Evolutionary conservation across 2,329 filamentous ascomycete species (phyloP).

Genomic region (Penicillium brasilianum): DNA sequence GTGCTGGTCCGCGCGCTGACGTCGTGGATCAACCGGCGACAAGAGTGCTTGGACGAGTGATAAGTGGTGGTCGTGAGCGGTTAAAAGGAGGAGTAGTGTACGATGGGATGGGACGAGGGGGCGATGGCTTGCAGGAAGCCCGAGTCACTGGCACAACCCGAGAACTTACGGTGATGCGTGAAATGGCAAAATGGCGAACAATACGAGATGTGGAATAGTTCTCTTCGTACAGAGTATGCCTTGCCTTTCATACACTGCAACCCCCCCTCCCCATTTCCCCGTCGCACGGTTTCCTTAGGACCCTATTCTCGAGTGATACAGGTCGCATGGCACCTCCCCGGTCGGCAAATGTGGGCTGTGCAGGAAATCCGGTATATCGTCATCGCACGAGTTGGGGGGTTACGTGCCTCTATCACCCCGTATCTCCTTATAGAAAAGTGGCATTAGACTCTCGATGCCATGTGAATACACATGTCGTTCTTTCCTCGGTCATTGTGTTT

Average conservation of each 20-base stretch:
- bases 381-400: conserved; percentile 4
- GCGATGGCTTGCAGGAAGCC: conserved; percentile 18
- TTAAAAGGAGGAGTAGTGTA: background rate
- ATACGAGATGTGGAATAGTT: conserved; percentile 17
- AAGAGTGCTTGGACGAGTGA: background rate
- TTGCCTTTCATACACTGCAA: background rate
- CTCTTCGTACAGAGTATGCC: background rate
- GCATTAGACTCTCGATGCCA: background rate
- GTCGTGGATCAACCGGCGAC: conserved; percentile 31
- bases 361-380: conserved; percentile 14
- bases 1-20: conserved; percentile 35
- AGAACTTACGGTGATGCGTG: background rate
- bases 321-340: conserved; percentile 20
- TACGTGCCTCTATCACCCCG: background rate
- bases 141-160: background rate
- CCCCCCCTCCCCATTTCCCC: conserved; percentile 4
- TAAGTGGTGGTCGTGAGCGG: background rate
- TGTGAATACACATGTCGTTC: background rate
- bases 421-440: background rate
- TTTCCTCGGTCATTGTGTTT: background rate
- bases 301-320: conserved; percentile 18
- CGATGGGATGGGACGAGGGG: conserved; percentile 3
- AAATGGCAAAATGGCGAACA: background rate
- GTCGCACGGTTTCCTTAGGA: conserved; percentile 8
- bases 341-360: conserved; percentile 6